phyloP scores from a whole-genome alignment of 2,329 filamentous ascomycete species.

The Xylaria sp. region DNA sequence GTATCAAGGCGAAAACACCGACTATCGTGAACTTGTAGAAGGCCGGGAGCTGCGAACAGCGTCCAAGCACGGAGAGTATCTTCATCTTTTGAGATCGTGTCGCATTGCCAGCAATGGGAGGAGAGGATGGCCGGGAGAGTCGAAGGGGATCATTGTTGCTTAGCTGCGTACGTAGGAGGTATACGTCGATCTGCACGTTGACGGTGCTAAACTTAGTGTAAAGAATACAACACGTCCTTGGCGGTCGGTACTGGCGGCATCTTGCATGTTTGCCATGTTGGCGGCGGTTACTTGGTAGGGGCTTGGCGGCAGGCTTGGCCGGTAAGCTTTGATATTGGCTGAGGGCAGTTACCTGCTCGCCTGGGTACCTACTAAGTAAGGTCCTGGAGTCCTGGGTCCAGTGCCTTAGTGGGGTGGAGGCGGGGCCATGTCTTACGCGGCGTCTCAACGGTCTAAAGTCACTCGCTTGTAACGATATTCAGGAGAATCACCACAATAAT shows the following conservation, averaged over 20 bases:
- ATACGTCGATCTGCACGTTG: not conserved
- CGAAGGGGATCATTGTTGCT: conserved; percentile 17
- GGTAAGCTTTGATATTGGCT: not conserved
- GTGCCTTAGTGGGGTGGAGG: not conserved
- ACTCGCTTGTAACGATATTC: conserved; percentile 3
- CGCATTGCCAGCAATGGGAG: conserved; percentile 30
- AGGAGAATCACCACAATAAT: not conserved
- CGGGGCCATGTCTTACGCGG: conserved; percentile 11
- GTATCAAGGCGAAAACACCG: conserved; percentile 40
- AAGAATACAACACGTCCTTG: conserved; percentile 23
- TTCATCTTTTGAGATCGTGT: conserved; percentile 33
- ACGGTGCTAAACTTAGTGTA: conserved; percentile 4
- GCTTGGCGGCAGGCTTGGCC: not conserved
- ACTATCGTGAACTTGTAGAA: conserved; percentile 43
- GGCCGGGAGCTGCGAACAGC: conserved; percentile 43
- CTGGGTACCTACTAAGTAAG: too few relatives aligned
- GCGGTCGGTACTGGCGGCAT: conserved; percentile 36
- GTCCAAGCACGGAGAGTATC: conserved; percentile 38
- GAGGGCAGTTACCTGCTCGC: not conserved
- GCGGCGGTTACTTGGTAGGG: conserved; percentile 1
- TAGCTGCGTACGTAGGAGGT: not conserved
- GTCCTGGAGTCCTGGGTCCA: too few relatives aligned
- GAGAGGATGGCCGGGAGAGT: conserved; percentile 14
- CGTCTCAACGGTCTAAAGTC: not conserved
- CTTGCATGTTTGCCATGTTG: not conserved